These are phyloP conservation scores for Aspergillus udagawae DNA, from an alignment of 2,329 filamentous ascomycete genomes.

Conservation along the genomic window DNA sequence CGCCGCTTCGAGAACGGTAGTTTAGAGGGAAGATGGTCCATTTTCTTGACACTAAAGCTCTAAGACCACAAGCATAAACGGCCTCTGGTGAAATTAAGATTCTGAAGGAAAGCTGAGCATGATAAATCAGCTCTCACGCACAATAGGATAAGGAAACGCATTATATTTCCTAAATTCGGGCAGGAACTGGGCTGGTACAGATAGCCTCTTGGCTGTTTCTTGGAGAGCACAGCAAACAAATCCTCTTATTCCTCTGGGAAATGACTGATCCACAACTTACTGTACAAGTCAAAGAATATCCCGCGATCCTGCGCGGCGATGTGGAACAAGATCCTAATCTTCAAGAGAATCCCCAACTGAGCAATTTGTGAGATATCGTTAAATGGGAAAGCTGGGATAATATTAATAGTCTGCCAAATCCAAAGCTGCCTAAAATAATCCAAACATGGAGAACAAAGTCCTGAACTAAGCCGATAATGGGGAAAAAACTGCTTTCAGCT, in stretches of 20 bases:
- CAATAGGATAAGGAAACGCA: neutral
- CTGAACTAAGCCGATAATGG: neutral
- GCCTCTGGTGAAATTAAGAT: neutral
- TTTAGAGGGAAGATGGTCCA: constrained; percentile 36
- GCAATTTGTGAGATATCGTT: neutral
- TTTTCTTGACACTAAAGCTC: constrained; percentile 5
- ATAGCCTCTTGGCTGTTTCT: neutral
- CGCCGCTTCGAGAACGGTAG: constrained; percentile 53
- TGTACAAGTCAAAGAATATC: neutral
- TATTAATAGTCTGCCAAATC: neutral
- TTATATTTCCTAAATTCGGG: neutral
- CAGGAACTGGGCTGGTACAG: neutral
- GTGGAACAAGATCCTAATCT: neutral
- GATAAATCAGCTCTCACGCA: neutral
- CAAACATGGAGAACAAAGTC: neutral
- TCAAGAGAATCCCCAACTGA: neutral
- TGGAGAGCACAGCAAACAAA: neutral
- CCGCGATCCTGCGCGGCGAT: neutral
- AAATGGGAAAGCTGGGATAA: neutral
- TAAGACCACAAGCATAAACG: neutral
- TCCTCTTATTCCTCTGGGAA: neutral
- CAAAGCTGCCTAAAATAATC: neutral
- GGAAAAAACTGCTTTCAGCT: neutral
- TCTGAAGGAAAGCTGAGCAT: neutral
- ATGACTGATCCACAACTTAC: neutral